These are phyloP conservation scores for Didymella keratinophila DNA, from an alignment of 2,329 filamentous ascomycete genomes.

Conservation along the genomic window DNA sequence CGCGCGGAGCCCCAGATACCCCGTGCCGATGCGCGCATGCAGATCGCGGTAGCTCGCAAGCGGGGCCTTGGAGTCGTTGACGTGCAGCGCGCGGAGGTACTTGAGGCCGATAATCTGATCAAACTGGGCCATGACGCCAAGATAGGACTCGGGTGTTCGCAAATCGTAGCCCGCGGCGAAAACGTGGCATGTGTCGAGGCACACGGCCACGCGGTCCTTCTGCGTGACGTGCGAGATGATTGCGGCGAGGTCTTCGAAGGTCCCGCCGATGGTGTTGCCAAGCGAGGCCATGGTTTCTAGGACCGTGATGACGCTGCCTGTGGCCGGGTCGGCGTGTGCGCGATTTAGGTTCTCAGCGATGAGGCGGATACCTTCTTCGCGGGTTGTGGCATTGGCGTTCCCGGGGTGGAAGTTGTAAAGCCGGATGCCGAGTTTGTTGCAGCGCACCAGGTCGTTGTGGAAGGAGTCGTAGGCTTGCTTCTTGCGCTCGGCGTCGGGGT, in stretches of 20 bases:
- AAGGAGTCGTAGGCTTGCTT: constrained; percentile 86
- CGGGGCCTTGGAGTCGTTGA: constrained; percentile 96
- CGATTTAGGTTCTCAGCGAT: constrained; percentile 84
- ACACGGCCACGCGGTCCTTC: constrained; percentile 87
- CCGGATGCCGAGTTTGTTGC: constrained; percentile 82
- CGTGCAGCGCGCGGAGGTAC: constrained; percentile 85
- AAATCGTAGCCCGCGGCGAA: constrained; percentile 96
- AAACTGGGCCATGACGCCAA: constrained; percentile 76
- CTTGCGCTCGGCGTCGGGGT: constrained; percentile 79
- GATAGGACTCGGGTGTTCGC: constrained; percentile 75
- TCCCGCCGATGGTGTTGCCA: constrained; percentile 85
- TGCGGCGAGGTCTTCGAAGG: constrained; percentile 84
- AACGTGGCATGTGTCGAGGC: constrained; percentile 94
- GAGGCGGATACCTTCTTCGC: constrained; percentile 74
- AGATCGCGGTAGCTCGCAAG: constrained; percentile 82
- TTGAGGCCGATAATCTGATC: constrained; percentile 77
- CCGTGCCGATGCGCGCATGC: constrained; percentile 95
- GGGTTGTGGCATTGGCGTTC: constrained; percentile 71
- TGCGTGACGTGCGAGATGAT: constrained; percentile 83
- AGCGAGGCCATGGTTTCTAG: constrained; percentile 93
- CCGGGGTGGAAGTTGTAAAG: constrained; percentile 99
- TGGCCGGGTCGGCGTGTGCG: constrained; percentile 73
- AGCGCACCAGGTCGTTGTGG: constrained; percentile 84
- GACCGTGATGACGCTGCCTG: constrained; percentile 78
- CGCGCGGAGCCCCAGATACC: constrained; percentile 86